These are phyloP conservation scores for Meripilus lineatus DNA, from an alignment of 1,284 basidiomycete genomes.

Conservation along the genomic window DNA sequence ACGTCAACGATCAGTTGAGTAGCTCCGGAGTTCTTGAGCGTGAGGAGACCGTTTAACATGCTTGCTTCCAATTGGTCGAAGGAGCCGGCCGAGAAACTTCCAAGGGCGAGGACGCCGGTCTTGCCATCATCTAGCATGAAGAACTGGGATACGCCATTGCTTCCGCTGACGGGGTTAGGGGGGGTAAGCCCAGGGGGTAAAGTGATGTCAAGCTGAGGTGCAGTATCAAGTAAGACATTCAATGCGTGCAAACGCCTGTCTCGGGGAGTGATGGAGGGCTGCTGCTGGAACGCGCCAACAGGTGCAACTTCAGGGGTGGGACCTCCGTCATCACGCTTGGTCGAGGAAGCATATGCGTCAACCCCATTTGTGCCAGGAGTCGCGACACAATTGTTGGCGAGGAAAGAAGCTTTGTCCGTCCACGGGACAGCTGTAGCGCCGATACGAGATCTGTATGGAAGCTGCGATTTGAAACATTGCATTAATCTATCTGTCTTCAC, in stretches of 20 bases:
- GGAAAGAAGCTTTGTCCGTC: conserved; percentile 46
- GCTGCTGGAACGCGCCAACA: conserved; percentile 41
- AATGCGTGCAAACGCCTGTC: conserved; percentile 37
- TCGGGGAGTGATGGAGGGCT: conserved; percentile 32
- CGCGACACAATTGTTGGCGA: conserved; percentile 50
- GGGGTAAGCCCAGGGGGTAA: conserved; percentile 48
- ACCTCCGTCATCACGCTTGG: conserved; percentile 9
- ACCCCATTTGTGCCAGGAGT: conserved; percentile 46
- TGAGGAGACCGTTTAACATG: conserved; percentile 43
- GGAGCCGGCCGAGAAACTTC: conserved; percentile 47
- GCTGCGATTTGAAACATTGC: conserved; percentile 24
- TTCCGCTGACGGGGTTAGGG: conserved; percentile 35
- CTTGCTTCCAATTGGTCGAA: conserved; percentile 39
- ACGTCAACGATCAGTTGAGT: conserved; percentile 55
- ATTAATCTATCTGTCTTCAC: background rate
- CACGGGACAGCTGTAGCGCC: conserved; percentile 38
- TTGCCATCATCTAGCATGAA: conserved; percentile 48
- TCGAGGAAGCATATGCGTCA: conserved; percentile 31
- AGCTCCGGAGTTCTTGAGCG: conserved; percentile 44
- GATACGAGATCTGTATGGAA: conserved; percentile 56
- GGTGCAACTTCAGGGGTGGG: conserved; percentile 16
- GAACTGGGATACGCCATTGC: conserved; percentile 49
- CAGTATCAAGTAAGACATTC: conserved; percentile 46
- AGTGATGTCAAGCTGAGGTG: conserved; percentile 41
- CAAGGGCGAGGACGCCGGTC: conserved; percentile 55